These are phyloP conservation scores for Yamadazyma dendronema DNA, from an alignment of 1,139 yeast species.

Conservation along the genomic window DNA sequence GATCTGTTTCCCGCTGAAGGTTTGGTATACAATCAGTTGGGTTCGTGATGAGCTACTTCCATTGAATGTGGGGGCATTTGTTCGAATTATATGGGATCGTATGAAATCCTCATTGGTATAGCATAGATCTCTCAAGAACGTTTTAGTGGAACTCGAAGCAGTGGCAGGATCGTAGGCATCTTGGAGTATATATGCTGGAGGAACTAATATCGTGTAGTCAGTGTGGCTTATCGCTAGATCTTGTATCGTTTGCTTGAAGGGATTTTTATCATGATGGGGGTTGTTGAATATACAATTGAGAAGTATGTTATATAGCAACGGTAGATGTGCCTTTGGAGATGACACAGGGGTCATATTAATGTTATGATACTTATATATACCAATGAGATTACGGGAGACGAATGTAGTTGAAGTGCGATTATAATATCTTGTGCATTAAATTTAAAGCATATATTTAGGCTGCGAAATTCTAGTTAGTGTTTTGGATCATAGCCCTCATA, in stretches of 20 bases:
- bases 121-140: slow-evolving; percentile 55
- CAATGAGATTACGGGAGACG: background rate
- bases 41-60: slow-evolving; percentile 40
- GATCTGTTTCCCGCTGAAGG: slow-evolving; percentile 60
- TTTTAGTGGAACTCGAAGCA: slow-evolving; percentile 24
- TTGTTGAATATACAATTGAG: slow-evolving; percentile 68
- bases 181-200: slow-evolving; percentile 52
- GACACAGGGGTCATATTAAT: slow-evolving; percentile 4
- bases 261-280: slow-evolving; percentile 52
- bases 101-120: slow-evolving; percentile 62
- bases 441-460: background rate
- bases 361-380: too few species aligned
- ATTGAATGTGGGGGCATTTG: slow-evolving; percentile 32
- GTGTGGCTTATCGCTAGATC: slow-evolving; percentile 41
- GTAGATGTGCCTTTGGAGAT: slow-evolving; percentile 18
- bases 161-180: slow-evolving; percentile 52
- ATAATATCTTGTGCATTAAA: too few species aligned
- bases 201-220: slow-evolving; percentile 59
- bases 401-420: too few species aligned
- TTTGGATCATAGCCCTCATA: slow-evolving; percentile 31
- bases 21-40: slow-evolving; percentile 48
- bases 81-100: slow-evolving; percentile 62
- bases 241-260: slow-evolving; percentile 47
- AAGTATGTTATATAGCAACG: slow-evolving; percentile 58
- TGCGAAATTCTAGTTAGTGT: slow-evolving; percentile 27